phyloP scores from a whole-genome alignment of 169 alveolate genomes.

The Eimeria maxima region DNA sequence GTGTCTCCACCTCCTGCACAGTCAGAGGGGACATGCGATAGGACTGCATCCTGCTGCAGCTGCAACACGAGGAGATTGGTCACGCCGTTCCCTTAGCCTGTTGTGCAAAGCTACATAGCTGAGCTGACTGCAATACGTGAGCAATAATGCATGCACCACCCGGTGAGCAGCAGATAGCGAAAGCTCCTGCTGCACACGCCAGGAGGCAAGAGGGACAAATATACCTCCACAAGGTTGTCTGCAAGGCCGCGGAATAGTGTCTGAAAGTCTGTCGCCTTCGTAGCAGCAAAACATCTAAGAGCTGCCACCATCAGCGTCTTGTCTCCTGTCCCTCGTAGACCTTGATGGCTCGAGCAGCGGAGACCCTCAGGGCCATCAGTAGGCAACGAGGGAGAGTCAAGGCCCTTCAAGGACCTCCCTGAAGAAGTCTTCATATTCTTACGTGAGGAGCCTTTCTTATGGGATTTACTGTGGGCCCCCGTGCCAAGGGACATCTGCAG shows the following conservation, averaged over 20 bases:
- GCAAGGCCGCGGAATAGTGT: slow-evolving; percentile 29
- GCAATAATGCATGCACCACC: too few relatives aligned
- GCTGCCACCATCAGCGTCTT: background rate
- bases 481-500: slow-evolving; percentile 2
- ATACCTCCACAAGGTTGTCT: slow-evolving; percentile 7
- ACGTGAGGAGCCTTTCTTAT: background rate
- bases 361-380: background rate
- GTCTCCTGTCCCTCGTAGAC: background rate
- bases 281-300: slow-evolving; percentile 45
- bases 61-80: background rate
- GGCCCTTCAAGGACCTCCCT: background rate
- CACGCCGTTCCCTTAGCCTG: background rate
- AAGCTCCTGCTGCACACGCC: too few relatives aligned
- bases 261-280: slow-evolving; percentile 40
- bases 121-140: background rate
- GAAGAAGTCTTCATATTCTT: background rate
- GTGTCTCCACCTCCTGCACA: slow-evolving; percentile 6
- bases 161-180: too few relatives aligned
- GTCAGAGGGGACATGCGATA: background rate
- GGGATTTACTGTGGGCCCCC: slow-evolving; percentile 4
- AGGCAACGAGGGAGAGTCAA: background rate
- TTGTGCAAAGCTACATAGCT: background rate
- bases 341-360: background rate
- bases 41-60: background rate
- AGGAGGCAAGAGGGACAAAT: background rate